Base-by-base conservation (phyloP, 2,329 filamentous ascomycete species). In the Xylaria arbuscula region DNA sequence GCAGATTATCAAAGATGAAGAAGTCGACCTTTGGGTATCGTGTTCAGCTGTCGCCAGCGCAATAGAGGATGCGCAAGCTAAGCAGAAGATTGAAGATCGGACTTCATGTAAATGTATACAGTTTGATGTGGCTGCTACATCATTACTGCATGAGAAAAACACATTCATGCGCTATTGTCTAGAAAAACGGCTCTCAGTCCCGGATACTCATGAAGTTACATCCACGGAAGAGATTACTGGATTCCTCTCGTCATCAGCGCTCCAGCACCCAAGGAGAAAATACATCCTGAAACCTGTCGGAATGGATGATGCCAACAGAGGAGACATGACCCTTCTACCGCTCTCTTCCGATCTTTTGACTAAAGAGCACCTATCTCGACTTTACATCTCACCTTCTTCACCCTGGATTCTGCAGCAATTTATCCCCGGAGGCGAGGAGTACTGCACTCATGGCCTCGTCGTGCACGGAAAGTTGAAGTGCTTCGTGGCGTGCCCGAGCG, bases 371-470 rank as follows among this genome's bases (percentile, higher is more conserved):
- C 77, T 93, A 32, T 81, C 83, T 15, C 79, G 81, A 17, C 82
- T 93, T 15, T 80, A 77, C 1, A 87, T 91, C 50, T 87, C 87
- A 1, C 78, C 82, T 13, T 76, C 83, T 0, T 81, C 83, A 2
- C 87, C 90, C 0, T 93, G 89, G 85, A 83, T 93, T 67, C 76
- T 93, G 28, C 91, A 94, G 75, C 88, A 93, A 75, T 92, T 86
- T 76, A 87, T 92, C 69, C 66, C 74, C 0, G 83, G 85, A 0
- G 86, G 87, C 0, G 82, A 83, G 0, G 91, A 93, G 76, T 93
- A 89, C 76, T 92, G 90, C 78, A 93, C 92, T 0, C 91, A 94
- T 72, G 81, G 90, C 0, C 82, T 94, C 2, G 80, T 94, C 3
- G 82, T 93, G n/a, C 80, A 82, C 0, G 91, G 91, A 1, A 78